These are phyloP conservation scores for Kazachstania africana DNA, from an alignment of 805 yeast species.

Conservation along the genomic window DNA sequence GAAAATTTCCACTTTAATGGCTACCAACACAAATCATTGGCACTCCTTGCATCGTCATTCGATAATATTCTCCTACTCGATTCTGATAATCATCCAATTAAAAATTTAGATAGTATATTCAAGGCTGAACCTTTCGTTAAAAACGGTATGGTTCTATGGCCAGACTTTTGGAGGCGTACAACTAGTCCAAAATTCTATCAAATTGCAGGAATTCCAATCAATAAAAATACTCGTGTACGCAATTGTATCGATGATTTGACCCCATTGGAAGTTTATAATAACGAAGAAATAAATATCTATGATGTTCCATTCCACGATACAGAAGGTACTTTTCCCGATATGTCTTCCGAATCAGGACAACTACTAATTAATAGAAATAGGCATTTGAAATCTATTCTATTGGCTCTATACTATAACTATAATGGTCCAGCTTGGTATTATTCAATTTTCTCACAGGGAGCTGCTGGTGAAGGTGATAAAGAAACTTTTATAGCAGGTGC, in stretches of 20 bases:
- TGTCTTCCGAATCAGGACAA: constrained; percentile 65
- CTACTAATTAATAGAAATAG: constrained; percentile 47
- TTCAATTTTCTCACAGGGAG: constrained; percentile 60
- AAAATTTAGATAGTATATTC: constrained; percentile 51
- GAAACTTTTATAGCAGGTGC: constrained; percentile 66
- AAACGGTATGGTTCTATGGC: constrained; percentile 55
- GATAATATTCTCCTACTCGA: constrained; percentile 63
- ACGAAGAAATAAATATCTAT: constrained; percentile 10
- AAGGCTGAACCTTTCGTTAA: constrained; percentile 39
- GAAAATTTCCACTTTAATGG: constrained; percentile 32
- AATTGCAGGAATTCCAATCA: constrained; percentile 47
- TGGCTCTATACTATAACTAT: constrained; percentile 55
- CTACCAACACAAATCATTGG: constrained; percentile 61
- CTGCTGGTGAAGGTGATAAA: constrained; percentile 73
- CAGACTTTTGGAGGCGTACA: constrained; percentile 81
- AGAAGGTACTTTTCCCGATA: constrained; percentile 56
- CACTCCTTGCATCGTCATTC: constrained; percentile 61
- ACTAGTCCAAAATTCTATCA: constrained; percentile 64
- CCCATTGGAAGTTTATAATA: constrained; percentile 19
- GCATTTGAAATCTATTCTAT: constrained; percentile 46
- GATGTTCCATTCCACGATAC: constrained; percentile 44
- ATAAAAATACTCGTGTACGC: constrained; percentile 29
- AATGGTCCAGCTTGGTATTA: constrained; percentile 59
- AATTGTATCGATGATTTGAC: constrained; percentile 25
- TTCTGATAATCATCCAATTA: constrained; percentile 64